Evolutionary conservation across 164 flowering plant genomes (phyloP).

Genomic region (Brasenia schreberi): DNA sequence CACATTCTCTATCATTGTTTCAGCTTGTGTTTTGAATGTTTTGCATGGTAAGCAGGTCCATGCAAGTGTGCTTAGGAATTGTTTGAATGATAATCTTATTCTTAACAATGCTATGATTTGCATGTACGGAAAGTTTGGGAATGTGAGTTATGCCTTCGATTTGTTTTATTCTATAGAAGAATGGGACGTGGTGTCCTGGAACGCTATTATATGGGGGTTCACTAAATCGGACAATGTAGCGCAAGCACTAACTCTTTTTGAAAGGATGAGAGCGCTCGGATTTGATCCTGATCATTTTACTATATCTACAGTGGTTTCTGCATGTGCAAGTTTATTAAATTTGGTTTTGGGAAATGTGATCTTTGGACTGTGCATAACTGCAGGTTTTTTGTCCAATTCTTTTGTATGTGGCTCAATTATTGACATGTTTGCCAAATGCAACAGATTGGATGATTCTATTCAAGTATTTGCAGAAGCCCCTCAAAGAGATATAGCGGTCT

Average conservation of each 20-base stretch:
- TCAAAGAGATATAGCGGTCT: conserved; percentile 32
- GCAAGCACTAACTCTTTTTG: conserved; percentile 18
- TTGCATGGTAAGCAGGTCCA: conserved; percentile 33
- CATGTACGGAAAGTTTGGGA: conserved; percentile 38
- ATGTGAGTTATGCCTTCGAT: conserved; percentile 28
- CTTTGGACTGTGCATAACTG: conserved; percentile 33
- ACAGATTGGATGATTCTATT: conserved; percentile 44
- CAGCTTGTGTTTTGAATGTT: conserved; percentile 8
- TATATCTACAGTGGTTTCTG: conserved; percentile 24
- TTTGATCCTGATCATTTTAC: conserved; percentile 39
- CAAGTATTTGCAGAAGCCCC: conserved; percentile 29
- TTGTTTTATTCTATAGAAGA: conserved; percentile 34
- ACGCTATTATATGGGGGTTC: conserved; percentile 26
- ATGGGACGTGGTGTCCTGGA: conserved; percentile 40
- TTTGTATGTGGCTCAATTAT: conserved; percentile 53
- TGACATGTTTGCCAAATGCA: conserved; percentile 68
- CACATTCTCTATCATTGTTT: conserved; percentile 27
- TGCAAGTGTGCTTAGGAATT: conserved; percentile 21
- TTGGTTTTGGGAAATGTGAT: conserved; percentile 48
- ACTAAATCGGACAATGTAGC: conserved; percentile 18
- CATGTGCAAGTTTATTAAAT: conserved; percentile 29
- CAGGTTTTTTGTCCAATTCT: conserved; percentile 45
- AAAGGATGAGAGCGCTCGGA: conserved; percentile 16
- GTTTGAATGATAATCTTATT: conserved; percentile 18
- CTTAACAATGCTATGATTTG: conserved; percentile 39